Percentiles rank a stretch among this genome's conserved stretches.
These are phyloP conservation scores for Daldinia sp. DNA, from an alignment of 2,329 filamentous ascomycete genomes.

Conservation along the genomic window DNA sequence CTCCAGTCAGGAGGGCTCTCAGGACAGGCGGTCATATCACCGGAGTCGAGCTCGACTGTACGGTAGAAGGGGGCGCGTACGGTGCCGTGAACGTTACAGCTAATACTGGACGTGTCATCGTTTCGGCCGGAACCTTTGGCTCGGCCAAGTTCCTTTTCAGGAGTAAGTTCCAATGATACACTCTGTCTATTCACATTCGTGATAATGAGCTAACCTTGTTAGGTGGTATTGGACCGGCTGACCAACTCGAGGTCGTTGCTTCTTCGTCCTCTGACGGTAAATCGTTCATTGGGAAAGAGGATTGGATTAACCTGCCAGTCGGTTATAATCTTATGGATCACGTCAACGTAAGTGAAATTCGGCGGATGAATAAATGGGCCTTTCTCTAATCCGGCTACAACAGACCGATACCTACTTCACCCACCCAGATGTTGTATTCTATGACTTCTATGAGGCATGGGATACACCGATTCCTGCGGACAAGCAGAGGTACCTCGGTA, in stretches of 20 bases:
- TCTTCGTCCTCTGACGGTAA: slow-evolving; percentile 60
- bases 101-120: slow-evolving; percentile 72
- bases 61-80: slow-evolving; percentile 63
- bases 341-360: slow-evolving; percentile 54
- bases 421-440: slow-evolving; percentile 65
- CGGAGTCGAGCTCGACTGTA: slow-evolving; percentile 74
- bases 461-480: slow-evolving; percentile 60
- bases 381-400: slow-evolving; percentile 22
- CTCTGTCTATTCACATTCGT: background rate
- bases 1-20: slow-evolving; percentile 73
- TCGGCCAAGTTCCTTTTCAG: slow-evolving; percentile 76
- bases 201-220: slow-evolving; percentile 26
- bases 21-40: slow-evolving; percentile 72
- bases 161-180: slow-evolving; percentile 53
- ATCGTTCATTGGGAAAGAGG: slow-evolving; percentile 62
- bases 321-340: slow-evolving; percentile 71
- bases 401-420: slow-evolving; percentile 61
- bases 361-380: background rate
- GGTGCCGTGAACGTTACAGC: slow-evolving; percentile 71
- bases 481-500: slow-evolving; percentile 59
- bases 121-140: slow-evolving; percentile 76
- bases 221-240: slow-evolving; percentile 72
- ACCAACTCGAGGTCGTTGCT: slow-evolving; percentile 68
- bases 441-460: slow-evolving; percentile 75
- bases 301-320: slow-evolving; percentile 70